These are phyloP conservation scores for Rosa lucieae DNA, from an alignment of 306 rosid species.

Conservation along the genomic window DNA sequence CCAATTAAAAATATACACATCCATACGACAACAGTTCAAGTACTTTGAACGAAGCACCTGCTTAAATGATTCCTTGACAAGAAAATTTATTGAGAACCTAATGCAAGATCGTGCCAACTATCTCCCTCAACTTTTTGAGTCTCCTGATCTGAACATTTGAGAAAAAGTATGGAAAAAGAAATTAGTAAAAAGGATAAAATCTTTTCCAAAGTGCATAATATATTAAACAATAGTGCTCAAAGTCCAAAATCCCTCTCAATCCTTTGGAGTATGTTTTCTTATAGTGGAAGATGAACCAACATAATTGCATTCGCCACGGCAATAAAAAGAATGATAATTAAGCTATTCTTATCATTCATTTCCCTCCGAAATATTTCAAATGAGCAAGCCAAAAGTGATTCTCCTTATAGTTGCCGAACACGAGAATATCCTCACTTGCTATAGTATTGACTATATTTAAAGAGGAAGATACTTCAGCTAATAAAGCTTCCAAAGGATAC, in stretches of 20 bases:
- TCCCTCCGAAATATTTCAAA: background rate
- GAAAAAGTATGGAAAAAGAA: background rate
- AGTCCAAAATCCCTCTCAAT: background rate
- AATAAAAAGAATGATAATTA: background rate
- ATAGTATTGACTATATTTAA: background rate
- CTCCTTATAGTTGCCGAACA: background rate
- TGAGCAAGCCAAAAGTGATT: background rate
- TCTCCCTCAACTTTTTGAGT: slow-evolving; percentile 44
- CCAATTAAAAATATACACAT: background rate
- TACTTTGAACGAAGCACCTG: background rate
- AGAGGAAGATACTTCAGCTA: background rate
- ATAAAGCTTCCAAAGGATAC: background rate
- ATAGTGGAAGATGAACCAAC: background rate
- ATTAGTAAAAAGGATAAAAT: background rate
- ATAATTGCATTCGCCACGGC: background rate
- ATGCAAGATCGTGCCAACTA: slow-evolving; percentile 54
- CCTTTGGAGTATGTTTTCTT: background rate
- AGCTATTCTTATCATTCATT: background rate
- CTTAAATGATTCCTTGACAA: background rate
- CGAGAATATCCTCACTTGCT: background rate
- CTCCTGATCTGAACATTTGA: slow-evolving; percentile 43
- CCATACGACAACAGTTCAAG: background rate
- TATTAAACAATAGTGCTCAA: background rate
- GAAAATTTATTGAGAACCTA: slow-evolving; percentile 29
- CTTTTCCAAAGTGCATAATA: background rate